phyloP scores from a whole-genome alignment of 441 rosid genomes.

The Corymbia citriodora region DNA sequence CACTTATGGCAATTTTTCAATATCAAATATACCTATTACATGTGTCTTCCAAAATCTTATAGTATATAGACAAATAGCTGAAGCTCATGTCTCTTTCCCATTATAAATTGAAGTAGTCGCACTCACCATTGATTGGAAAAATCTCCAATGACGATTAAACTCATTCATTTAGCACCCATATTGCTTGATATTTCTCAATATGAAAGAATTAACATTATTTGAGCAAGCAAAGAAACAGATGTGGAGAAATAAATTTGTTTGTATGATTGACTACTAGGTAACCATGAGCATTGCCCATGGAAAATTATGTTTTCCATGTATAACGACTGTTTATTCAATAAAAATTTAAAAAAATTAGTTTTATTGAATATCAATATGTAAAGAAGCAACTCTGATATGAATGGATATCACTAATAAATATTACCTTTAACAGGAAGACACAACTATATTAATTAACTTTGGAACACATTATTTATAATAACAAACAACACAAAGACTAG shows the following conservation, averaged over 20 bases:
- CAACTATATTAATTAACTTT: not conserved
- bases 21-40: not conserved
- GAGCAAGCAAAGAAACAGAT: not conserved
- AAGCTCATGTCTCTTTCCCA: rapidly evolving
- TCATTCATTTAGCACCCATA: not conserved
- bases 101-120: not conserved
- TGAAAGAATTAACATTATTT: rapidly evolving
- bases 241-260: not conserved
- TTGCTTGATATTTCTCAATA: too few species aligned
- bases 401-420: not conserved
- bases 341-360: too few species aligned
- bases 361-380: too few species aligned
- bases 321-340: too few species aligned
- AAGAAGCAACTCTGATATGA: not conserved
- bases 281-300: not conserved
- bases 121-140: rapidly evolving
- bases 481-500: not conserved
- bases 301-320: not conserved
- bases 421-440: not conserved
- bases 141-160: not conserved
- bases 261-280: not conserved
- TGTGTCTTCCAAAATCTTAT: not conserved
- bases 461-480: not conserved
- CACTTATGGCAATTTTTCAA: rapidly evolving
- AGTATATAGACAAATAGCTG: rapidly evolving